Base-by-base conservation (phyloP, 2,329 filamentous ascomycete genomes). In the Aspergillus ibericus region DNA sequence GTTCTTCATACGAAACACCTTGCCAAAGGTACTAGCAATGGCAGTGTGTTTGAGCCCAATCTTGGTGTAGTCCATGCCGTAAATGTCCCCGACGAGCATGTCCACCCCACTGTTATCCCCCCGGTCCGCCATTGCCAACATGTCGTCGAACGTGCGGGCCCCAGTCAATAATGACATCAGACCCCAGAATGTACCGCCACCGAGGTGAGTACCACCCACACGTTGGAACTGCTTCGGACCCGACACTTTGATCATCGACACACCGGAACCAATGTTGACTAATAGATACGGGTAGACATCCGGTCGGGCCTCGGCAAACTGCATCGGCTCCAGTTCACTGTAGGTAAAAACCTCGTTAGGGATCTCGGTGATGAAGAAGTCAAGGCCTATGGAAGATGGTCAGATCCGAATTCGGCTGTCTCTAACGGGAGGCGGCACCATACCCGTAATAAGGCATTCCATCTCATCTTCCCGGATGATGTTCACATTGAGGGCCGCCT, bases 301-400 rank as follows among this genome's bases (percentile, higher is more conserved):
- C n/a, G 87, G 81, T 46, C 83, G 82, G 1, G 92, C 87, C 60
- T 88, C 85, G 65, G 89, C 87, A 72, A 96, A 98, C 70, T 91
- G 86, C 90, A 97, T 96, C 4, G 93, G 92, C 67, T 95, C 88
- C 34, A 85, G 85, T 74, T 96, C 93, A 72, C 90, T 93, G 77
- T 98, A 98, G 18, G 92, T 97, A 72, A 99, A 99, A 55, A 99
- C 93, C 77, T 99, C 95, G 66, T 90, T 87, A 18, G 95, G 95
- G 59, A 99, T 98, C 74, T 98, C 93, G 64, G 92, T 96, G 72
- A 98, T 98, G 82, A 99, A 98, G 80, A 98, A 99, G 74, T 99
- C 95, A 44, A 99, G 87, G 12, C 93, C 92, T 92, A 67, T 61
- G 32, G 27, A 12, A 27, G 13, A 10, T 13, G 10, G 49, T 42